Percentiles rank a stretch among this genome's conserved stretches.
phyloP scores from a whole-genome alignment of 164 flowering plant genomes.

The Cinnamomum chago region DNA sequence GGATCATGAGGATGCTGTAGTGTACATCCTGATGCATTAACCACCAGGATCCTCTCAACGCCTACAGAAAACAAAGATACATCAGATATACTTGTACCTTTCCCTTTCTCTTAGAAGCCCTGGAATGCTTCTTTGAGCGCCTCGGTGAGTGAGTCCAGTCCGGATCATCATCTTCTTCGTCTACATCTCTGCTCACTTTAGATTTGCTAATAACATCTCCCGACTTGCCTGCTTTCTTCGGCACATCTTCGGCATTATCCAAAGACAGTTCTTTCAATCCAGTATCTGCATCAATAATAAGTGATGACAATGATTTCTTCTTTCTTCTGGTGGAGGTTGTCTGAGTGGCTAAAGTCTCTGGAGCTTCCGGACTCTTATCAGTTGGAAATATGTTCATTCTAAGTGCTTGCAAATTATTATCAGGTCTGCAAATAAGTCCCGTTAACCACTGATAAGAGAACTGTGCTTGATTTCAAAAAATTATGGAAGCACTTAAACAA shows the following conservation, averaged over 20 bases:
- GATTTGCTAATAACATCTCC: background rate
- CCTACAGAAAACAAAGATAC: background rate
- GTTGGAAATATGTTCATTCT: slow-evolving; percentile 16
- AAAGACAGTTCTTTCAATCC: background rate
- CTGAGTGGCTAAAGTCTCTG: background rate
- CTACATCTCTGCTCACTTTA: slow-evolving; percentile 4
- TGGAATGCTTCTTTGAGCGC: slow-evolving; percentile 7
- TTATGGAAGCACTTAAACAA: background rate
- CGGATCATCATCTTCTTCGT: background rate
- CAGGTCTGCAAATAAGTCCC: slow-evolving; percentile 13
- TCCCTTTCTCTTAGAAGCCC: slow-evolving; percentile 18
- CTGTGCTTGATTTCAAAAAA: no score
- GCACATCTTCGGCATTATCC: background rate
- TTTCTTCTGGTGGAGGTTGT: slow-evolving; percentile 4
- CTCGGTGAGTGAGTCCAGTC: slow-evolving; percentile 1
- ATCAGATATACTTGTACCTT: slow-evolving; percentile 6
- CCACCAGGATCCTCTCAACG: background rate
- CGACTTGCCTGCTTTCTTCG: slow-evolving; percentile 2
- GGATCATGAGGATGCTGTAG: background rate
- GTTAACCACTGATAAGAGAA: no score
- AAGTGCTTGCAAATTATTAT: slow-evolving; percentile 18
- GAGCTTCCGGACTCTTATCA: slow-evolving; percentile 7
- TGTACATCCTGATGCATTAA: background rate
- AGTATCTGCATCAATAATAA: slow-evolving; percentile 10
- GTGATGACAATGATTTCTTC: slow-evolving; percentile 18